Evolutionary conservation across 2,329 filamentous ascomycete species (phyloP), one percentile per base, ranked within the genome.

Genomic region (Rhynchosporium secalis): DNA sequence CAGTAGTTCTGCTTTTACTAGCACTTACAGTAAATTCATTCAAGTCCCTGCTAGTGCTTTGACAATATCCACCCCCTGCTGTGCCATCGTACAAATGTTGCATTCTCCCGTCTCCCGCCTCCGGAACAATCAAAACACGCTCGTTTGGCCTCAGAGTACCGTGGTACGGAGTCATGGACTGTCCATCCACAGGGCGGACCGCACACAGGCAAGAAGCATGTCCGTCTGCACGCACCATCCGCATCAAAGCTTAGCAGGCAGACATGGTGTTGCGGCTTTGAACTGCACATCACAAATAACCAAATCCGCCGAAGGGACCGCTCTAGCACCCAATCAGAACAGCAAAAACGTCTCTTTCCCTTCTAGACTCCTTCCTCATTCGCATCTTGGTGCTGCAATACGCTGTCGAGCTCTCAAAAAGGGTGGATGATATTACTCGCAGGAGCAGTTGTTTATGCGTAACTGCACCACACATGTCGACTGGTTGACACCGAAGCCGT

Each of bases 341-440:
- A 45, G n/a, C 12, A n/a, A 9, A n/a, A 8, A 20, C 43, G 20
- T 20, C 43, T 46, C 20, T 8, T n/a, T 20, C 43, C 5, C 52
- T 55, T 55, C 52, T 28, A 55, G 52, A 55, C 52, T 43, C 52
- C 52, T 55, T 55, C 52, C 52, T 43, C 20, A 28, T 55, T 40
- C 9, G 40, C 36, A n/a, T 40, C 52, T 43, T 55, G 52, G 52
- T 56, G 38, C 52, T 45, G 26, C 28, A 15, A 56, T 28, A 56
- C 38, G 52, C 26, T 10, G 12, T 56, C 52, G 10, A n/a, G 28
- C 13, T 40, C 8, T 45, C 13, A 29, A 13, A 12, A 12, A 51
- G 26, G 20, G 43, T 10, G 43, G 7, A n/a, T 9, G n/a, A 10
- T 46, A 46, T 9, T 46, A 46, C 26, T 20, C 41, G 13, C 2